These are phyloP conservation scores for Sesbania bispinosa DNA, from an alignment of 306 rosid genomes.

Conservation along the genomic window DNA sequence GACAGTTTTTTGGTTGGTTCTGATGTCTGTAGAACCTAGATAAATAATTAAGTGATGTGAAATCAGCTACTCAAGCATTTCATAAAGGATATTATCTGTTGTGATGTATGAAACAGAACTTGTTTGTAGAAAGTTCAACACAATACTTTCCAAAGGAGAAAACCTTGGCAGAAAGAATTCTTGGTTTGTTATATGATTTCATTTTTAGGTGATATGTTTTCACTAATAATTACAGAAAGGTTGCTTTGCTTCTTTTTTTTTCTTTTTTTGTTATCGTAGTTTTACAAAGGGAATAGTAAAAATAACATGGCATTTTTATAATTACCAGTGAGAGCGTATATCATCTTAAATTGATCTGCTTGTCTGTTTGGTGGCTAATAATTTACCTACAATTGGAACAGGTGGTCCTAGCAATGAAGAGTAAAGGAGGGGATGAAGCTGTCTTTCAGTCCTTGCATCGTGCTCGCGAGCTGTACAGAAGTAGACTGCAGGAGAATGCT, in stretches of 20 bases:
- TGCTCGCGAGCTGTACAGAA: constrained; percentile 75
- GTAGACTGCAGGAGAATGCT: constrained; percentile 61
- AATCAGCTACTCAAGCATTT: neutral
- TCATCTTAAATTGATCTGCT: neutral
- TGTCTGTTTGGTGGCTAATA: constrained; percentile 11
- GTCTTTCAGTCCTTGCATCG: constrained; percentile 75
- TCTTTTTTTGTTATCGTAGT: neutral
- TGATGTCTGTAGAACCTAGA: neutral
- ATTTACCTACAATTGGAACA: constrained; percentile 31
- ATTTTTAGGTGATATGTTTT: neutral
- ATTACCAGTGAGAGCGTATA: too few species aligned
- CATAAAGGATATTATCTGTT: neutral
- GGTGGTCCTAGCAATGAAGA: constrained; percentile 76
- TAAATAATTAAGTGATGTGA: neutral
- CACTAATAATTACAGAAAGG: neutral
- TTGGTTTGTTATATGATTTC: constrained; percentile 6
- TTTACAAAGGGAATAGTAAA: neutral
- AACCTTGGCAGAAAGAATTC: neutral
- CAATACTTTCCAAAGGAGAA: neutral
- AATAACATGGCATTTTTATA: too few species aligned
- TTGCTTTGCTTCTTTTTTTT: neutral
- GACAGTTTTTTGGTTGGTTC: neutral
- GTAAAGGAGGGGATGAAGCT: constrained; percentile 84
- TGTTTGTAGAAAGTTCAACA: neutral
- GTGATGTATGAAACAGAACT: neutral